These are phyloP conservation scores for Penicillium fimorum DNA, from an alignment of 495 filamentous ascomycete species.

Conservation along the genomic window DNA sequence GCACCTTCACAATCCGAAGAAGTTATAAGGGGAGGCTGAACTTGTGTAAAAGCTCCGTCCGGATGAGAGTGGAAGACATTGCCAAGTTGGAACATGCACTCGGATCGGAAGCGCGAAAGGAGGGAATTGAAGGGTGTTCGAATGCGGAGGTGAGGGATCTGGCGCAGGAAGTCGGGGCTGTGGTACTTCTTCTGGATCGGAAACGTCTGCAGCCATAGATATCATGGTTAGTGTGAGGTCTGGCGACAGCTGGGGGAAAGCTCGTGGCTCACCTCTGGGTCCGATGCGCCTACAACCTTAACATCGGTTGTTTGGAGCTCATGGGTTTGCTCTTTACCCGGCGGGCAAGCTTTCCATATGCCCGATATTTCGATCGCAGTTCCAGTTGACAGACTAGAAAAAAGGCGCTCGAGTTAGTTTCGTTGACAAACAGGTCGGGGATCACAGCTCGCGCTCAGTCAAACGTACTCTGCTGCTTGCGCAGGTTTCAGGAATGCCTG, in stretches of 20 bases:
- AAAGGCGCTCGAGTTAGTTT: constrained; percentile 11
- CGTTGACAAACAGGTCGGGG: background rate
- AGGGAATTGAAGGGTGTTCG: constrained; percentile 79
- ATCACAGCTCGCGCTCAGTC: background rate
- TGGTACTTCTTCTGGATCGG: constrained; percentile 95
- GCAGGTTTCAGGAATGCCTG: constrained; percentile 79
- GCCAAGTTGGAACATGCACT: constrained; percentile 73
- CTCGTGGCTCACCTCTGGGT: constrained; percentile 65
- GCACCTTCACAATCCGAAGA: constrained; percentile 98
- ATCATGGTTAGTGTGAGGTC: constrained; percentile 10
- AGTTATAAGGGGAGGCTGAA: constrained; percentile 90
- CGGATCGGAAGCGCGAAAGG: constrained; percentile 80
- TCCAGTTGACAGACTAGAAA: constrained; percentile 70
- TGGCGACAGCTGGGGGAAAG: background rate
- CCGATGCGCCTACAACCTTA: constrained; percentile 68
- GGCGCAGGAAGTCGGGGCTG: constrained; percentile 81
- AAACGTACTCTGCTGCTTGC: constrained; percentile 72
- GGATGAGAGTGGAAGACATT: constrained; percentile 62
- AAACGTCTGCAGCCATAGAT: constrained; percentile 58
- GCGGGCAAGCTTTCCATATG: constrained; percentile 69
- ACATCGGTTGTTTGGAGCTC: constrained; percentile 74
- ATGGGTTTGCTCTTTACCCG: constrained; percentile 67
- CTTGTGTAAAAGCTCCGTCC: constrained; percentile 70
- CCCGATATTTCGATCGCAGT: constrained; percentile 77
- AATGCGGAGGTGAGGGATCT: constrained; percentile 82